phyloP scores from a whole-genome alignment of 2,329 filamentous ascomycete species.

The Botrytis tulipae region DNA sequence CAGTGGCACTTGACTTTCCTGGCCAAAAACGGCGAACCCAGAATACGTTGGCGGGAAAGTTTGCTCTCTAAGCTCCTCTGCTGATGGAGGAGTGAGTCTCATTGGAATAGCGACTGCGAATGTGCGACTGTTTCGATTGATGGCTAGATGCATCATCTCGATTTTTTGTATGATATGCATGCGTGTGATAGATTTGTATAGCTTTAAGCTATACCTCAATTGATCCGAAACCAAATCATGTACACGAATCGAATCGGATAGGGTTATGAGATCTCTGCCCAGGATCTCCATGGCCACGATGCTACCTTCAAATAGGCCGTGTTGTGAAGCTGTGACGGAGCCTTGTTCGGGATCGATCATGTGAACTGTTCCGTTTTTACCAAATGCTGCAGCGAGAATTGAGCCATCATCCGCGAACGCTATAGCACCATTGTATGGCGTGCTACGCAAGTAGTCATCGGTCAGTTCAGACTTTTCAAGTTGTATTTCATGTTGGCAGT shows the following conservation, averaged over 20 bases:
- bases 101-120: conserved; percentile 60
- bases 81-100: conserved; percentile 15
- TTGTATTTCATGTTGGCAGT: conserved; percentile 59
- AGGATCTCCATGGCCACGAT: conserved; percentile 70
- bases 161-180: conserved; percentile 40
- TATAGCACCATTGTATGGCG: conserved; percentile 56
- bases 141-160: conserved; percentile 64
- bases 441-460: conserved; percentile 19
- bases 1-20: conserved; percentile 57
- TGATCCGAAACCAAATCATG: conserved; percentile 83
- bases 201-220: conserved; percentile 62
- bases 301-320: conserved; percentile 63
- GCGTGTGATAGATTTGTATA: conserved; percentile 47
- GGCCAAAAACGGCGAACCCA: conserved; percentile 63
- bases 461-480: conserved; percentile 45
- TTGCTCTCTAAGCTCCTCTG: conserved; percentile 24
- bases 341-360: conserved; percentile 74
- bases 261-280: conserved; percentile 69
- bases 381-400: conserved; percentile 68
- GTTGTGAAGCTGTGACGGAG: conserved; percentile 62
- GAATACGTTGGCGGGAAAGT: conserved; percentile 46
- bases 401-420: conserved; percentile 84
- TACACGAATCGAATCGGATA: conserved; percentile 71
- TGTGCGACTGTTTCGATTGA: conserved; percentile 62
- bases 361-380: conserved; percentile 62